Conservation (phyloP, 2,329 filamentous ascomycete species). For the Aureobasidium zeae region DNA sequence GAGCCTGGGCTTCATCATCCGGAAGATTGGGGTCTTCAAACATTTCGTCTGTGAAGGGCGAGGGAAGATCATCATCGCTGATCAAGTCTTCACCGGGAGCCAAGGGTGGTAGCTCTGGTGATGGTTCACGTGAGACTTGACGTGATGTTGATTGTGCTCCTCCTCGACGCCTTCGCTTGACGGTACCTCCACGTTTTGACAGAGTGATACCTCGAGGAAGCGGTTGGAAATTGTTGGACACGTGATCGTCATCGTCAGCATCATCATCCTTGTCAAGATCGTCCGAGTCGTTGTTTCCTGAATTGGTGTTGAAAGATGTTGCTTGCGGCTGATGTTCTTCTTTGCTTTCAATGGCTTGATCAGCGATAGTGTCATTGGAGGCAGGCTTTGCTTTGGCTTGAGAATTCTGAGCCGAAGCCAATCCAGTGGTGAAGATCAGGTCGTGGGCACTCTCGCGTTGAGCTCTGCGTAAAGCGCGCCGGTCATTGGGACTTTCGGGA, state of each 20-base stretch:
- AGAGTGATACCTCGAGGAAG: constrained; percentile 4
- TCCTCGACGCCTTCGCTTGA: constrained; percentile 10
- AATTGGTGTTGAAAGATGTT: constrained; percentile 1
- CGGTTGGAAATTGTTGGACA: constrained; percentile 3
- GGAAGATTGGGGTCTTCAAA: constrained; percentile 21
- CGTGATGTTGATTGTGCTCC: constrained; percentile 11
- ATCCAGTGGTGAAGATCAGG: not conserved
- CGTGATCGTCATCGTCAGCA: constrained; percentile 11
- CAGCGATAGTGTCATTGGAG: not conserved
- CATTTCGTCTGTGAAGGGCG: constrained; percentile 17
- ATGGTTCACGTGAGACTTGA: constrained; percentile 19
- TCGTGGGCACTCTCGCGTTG: constrained; percentile 10
- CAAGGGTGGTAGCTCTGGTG: constrained; percentile 26
- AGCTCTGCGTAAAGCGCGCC: constrained; percentile 8
- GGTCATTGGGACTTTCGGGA: constrained; percentile 3
- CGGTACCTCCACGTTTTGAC: constrained; percentile 3
- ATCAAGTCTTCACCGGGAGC: constrained; percentile 27
- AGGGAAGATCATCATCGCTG: constrained; percentile 22
- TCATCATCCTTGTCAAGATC: constrained; percentile 6
- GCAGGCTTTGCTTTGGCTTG: constrained; percentile 1
- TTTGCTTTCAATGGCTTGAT: not conserved
- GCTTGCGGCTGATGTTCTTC: not conserved
- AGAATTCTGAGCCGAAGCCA: not conserved
- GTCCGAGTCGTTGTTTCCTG: constrained; percentile 1
- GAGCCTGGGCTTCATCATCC: constrained; percentile 31